Conservation (phyloP, 2,329 filamentous ascomycete genomes). For the Colletotrichum plurivorum region DNA sequence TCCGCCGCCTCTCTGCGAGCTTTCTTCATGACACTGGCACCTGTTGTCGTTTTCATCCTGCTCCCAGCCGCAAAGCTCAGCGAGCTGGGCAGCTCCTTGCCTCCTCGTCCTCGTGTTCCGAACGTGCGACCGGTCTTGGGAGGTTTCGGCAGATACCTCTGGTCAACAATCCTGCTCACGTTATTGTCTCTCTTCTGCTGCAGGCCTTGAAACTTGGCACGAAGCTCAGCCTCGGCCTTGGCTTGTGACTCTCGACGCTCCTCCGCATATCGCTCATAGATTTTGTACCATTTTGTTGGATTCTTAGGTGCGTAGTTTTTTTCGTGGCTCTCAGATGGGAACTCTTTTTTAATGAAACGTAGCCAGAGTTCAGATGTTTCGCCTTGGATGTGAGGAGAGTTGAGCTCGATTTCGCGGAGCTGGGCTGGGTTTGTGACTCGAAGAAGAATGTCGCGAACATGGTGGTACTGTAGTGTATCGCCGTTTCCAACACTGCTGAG, state of each 20-base stretch:
- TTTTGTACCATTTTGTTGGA: conserved; percentile 80
- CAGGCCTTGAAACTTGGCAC: conserved; percentile 69
- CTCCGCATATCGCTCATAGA: conserved; percentile 79
- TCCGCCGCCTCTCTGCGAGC: conserved; percentile 70
- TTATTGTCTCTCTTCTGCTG: conserved; percentile 71
- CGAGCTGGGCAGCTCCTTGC: conserved; percentile 48
- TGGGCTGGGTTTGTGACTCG: conserved; percentile 82
- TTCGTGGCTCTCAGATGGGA: conserved; percentile 73
- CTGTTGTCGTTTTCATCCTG: conserved; percentile 66
- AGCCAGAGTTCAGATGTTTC: conserved; percentile 83
- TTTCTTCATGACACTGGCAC: conserved; percentile 68
- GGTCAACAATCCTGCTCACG: conserved; percentile 69
- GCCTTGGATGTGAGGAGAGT: conserved; percentile 82
- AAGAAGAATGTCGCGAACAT: conserved; percentile 75
- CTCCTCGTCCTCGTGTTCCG: conserved; percentile 43
- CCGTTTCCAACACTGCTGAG: conserved; percentile 80
- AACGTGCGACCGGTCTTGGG: conserved; percentile 51
- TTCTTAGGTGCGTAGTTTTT: conserved; percentile 77
- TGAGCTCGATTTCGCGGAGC: conserved; percentile 80
- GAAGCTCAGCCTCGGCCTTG: conserved; percentile 72
- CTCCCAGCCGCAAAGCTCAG: conserved; percentile 63
- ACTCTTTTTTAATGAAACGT: conserved; percentile 82
- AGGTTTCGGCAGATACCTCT: conserved; percentile 59
- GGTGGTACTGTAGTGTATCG: conserved; percentile 58
- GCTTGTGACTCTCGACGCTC: conserved; percentile 70